Percentiles rank a stretch among this genome's conserved stretches.
phyloP scores from a whole-genome alignment of 768 basidiomycete genomes.

The Russula griseocarnosa region DNA sequence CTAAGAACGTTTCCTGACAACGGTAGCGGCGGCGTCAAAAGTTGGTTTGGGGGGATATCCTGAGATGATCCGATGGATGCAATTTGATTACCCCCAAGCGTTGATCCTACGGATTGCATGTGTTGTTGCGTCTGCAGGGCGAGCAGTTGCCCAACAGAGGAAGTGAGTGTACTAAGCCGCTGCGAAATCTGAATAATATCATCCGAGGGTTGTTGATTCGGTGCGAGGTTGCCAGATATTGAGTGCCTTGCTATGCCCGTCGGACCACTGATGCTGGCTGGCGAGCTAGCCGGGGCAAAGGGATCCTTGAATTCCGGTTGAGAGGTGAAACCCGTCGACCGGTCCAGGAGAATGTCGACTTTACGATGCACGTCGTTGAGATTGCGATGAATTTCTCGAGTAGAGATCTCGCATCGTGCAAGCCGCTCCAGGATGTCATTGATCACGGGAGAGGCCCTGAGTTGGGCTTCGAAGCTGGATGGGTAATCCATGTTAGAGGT shows the following conservation, averaged over 20 bases:
- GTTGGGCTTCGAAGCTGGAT: constrained; percentile 62
- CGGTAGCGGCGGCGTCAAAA: constrained; percentile 39
- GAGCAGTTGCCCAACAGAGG: constrained; percentile 81
- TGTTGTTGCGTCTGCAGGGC: constrained; percentile 74
- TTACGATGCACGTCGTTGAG: constrained; percentile 72
- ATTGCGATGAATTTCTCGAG: constrained; percentile 70
- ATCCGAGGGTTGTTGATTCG: constrained; percentile 63
- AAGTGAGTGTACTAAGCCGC: constrained; percentile 71
- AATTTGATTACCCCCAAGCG: constrained; percentile 32
- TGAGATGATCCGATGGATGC: constrained; percentile 36
- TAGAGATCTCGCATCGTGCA: constrained; percentile 61
- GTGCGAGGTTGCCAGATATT: constrained; percentile 60
- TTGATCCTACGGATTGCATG: constrained; percentile 21
- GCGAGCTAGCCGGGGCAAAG: constrained; percentile 49
- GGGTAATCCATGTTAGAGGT: constrained; percentile 45
- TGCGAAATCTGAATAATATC: constrained; percentile 75
- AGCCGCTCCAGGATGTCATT: constrained; percentile 75
- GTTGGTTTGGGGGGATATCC: constrained; percentile 46
- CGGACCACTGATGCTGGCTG: constrained; percentile 30
- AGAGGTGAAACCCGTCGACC: constrained; percentile 43
- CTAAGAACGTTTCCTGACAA: constrained; percentile 44
- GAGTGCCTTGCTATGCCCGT: constrained; percentile 56
- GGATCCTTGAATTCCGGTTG: constrained; percentile 80
- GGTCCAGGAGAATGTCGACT: constrained; percentile 70
- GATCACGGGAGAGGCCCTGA: constrained; percentile 71